phyloP scores from a whole-genome alignment of 2,329 filamentous ascomycete species.

The Drechslerella coelobrocha region DNA sequence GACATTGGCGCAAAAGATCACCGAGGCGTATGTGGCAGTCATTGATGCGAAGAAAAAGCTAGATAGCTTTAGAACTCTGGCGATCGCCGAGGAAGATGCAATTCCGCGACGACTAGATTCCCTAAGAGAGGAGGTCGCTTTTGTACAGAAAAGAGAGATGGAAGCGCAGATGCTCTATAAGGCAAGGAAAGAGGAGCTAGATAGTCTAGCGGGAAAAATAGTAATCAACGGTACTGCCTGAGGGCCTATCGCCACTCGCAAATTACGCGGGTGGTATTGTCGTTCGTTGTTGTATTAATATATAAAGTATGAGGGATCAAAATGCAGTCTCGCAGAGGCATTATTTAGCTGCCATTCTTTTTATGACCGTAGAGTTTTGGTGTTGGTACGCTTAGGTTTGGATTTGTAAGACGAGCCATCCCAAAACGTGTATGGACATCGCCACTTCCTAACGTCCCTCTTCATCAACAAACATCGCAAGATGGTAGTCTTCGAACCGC shows the following conservation, averaged over 20 bases:
- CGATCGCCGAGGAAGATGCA: constrained; percentile 79
- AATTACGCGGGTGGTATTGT: not conserved
- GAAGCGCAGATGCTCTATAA: constrained; percentile 90
- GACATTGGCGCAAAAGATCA: constrained; percentile 78
- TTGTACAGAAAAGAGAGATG: constrained; percentile 79
- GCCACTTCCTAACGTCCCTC: constrained; percentile 32
- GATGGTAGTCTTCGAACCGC: constrained; percentile 57
- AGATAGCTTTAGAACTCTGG: constrained; percentile 75
- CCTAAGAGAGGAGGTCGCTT: constrained; percentile 81
- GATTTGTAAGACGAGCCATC: constrained; percentile 46
- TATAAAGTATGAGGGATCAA: constrained; percentile 11
- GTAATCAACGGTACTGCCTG: constrained; percentile 42
- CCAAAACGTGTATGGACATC: constrained; percentile 25
- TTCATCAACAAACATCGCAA: constrained; percentile 45
- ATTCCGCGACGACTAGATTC: constrained; percentile 74
- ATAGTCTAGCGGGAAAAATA: constrained; percentile 62
- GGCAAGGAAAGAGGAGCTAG: constrained; percentile 76
- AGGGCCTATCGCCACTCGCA: not conserved
- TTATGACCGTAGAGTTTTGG: constrained; percentile 20
- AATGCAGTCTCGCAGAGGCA: constrained; percentile 21
- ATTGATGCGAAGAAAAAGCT: constrained; percentile 75
- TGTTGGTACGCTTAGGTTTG: not conserved
- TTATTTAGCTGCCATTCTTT: too few species aligned
- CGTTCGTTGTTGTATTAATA: not conserved
- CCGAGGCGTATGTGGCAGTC: constrained; percentile 75